These are phyloP conservation scores for Spirogloea muscicola DNA, from an alignment of 139 green algal genomes.

Conservation along the genomic window DNA sequence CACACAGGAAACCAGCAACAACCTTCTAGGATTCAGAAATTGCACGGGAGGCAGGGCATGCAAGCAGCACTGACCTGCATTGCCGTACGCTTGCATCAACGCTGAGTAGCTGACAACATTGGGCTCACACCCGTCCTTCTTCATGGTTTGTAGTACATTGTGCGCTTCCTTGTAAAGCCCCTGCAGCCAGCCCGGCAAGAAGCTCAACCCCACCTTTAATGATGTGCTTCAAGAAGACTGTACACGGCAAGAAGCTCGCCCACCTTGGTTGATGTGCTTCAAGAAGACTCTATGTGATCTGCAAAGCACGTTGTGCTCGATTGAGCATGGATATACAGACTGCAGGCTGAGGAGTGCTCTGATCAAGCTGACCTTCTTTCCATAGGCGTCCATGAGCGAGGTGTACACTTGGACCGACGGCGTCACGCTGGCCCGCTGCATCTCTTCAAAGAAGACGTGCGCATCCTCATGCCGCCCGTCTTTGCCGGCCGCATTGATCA, in stretches of 20 bases:
- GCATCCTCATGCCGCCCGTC: conserved; percentile 17
- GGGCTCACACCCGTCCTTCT: not conserved
- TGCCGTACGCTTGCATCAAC: conserved; percentile 9
- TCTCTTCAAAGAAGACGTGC: conserved; percentile 28
- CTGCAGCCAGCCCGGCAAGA: not conserved
- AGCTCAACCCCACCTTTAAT: no score
- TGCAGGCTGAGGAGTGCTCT: no score
- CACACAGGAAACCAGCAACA: no score
- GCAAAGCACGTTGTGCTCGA: not conserved
- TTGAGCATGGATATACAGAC: no score
- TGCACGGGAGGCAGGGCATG: not conserved
- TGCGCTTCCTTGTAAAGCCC: not conserved
- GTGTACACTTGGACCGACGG: conserved; percentile 18
- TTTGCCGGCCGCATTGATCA: conserved; percentile 19
- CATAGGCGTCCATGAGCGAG: conserved; percentile 23
- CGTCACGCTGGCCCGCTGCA: not conserved
- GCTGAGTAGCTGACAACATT: conserved; percentile 25
- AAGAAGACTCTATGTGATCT: not conserved
- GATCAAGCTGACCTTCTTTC: conserved; percentile 12
- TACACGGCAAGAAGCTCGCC: no score
- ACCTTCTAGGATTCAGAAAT: not conserved
- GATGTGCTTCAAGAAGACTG: no score
- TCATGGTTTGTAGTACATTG: not conserved
- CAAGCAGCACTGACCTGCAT: not conserved
- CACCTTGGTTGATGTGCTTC: not conserved